A percentile compares a stretch with the other conserved stretches of the same genome.
Evolutionary conservation across 495 filamentous ascomycete species (phyloP).

Genomic region (Penicillium alfredii): DNA sequence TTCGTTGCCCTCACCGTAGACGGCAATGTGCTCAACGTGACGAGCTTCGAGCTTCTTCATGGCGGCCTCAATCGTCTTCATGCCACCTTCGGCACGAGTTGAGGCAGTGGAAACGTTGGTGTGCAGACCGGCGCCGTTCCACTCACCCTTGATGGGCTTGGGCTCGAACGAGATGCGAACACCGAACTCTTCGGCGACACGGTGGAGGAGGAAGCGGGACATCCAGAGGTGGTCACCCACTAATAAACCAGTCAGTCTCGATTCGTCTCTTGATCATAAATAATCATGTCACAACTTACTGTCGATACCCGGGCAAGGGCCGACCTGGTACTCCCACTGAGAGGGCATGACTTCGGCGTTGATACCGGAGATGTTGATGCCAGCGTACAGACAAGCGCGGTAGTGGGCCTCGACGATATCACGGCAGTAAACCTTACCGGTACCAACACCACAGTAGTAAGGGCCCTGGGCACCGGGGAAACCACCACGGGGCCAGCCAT

Average conservation of each 20-base stretch:
- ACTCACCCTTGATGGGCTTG: conserved; percentile 98
- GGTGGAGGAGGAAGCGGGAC: conserved; percentile 92
- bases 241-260: conserved; percentile 23
- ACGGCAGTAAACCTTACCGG: conserved; percentile 95
- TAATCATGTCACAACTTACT: conserved; percentile 40
- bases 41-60: conserved; percentile 87
- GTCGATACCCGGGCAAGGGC: conserved; percentile 86
- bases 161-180: conserved; percentile 93
- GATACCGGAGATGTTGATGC: conserved; percentile 93
- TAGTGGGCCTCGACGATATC: conserved; percentile 99
- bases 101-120: conserved; percentile 84
- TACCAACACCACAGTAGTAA: conserved; percentile 98
- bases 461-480: conserved; percentile 96
- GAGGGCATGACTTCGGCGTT: conserved; percentile 99
- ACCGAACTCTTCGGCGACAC: conserved; percentile 95
- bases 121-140: conserved; percentile 99
- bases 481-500: conserved; percentile 93
- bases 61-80: conserved; percentile 81
- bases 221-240: conserved; percentile 98
- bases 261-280: conserved; percentile 9
- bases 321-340: conserved; percentile 99
- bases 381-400: conserved; percentile 90
- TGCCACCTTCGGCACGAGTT: conserved; percentile 87
- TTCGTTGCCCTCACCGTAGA: conserved; percentile 94
- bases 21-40: conserved; percentile 91